Percentiles rank a stretch among this genome's conserved stretches.
Evolutionary conservation across 345 rosid genomes (phyloP).

Genomic region (Capsella bursapastoris): DNA sequence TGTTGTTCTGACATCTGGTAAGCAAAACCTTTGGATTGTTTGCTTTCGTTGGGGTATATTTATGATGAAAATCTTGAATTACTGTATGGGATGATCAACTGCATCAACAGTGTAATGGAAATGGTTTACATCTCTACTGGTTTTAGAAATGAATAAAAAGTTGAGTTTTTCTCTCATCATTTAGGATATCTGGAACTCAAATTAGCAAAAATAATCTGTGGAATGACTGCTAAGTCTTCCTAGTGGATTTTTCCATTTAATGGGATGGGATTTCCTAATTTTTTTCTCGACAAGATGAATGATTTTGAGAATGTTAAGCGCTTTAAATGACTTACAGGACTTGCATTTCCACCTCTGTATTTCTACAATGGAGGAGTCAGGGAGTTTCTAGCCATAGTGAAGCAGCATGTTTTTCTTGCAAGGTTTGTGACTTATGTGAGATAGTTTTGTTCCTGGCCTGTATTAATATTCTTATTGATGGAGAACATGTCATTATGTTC

Average conservation of each 20-base stretch:
- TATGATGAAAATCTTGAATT: not conserved
- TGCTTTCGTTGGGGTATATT: constrained; percentile 1
- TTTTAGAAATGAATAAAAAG: not conserved
- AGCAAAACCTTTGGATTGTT: not conserved
- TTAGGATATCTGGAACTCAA: not conserved
- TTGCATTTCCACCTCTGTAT: constrained; percentile 90
- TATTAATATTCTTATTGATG: constrained; percentile 27
- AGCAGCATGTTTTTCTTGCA: constrained; percentile 84
- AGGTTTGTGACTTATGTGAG: constrained; percentile 53
- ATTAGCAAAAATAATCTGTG: not conserved
- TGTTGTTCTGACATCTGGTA: constrained; percentile 89
- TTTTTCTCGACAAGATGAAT: not conserved
- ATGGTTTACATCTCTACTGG: not conserved
- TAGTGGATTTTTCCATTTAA: constrained; percentile 23
- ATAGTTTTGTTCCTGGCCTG: not conserved
- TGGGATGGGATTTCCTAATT: not conserved
- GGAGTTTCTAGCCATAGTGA: constrained; percentile 83
- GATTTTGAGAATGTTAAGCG: not conserved
- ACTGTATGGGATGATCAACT: not conserved
- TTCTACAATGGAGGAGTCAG: constrained; percentile 94
- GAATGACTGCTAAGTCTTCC: constrained; percentile 4
- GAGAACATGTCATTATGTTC: not conserved
- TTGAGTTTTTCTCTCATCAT: not conserved
- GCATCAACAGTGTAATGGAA: not conserved
- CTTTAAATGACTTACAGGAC: constrained; percentile 58